Evolutionary conservation across 2,329 filamentous ascomycete genomes (phyloP).

Genomic region (Aspergillus sojae): DNA sequence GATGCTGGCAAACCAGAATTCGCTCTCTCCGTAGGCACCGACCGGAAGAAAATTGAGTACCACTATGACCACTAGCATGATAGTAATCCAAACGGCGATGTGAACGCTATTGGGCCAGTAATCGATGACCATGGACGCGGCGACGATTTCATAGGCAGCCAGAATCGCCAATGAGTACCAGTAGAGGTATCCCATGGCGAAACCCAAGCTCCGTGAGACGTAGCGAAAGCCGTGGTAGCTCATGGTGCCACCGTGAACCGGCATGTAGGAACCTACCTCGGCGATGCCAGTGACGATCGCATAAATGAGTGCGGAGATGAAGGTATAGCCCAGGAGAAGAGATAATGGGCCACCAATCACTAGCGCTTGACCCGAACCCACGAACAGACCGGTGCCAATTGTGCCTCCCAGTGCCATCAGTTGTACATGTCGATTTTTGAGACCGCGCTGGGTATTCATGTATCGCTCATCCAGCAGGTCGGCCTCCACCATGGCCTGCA

Average conservation of each 20-base stretch:
- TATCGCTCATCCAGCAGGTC: conserved; percentile 46
- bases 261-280: conserved; percentile 47
- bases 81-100: conserved; percentile 55
- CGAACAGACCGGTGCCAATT: conserved; percentile 59
- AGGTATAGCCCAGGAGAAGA: conserved; percentile 55
- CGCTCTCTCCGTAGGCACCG: conserved; percentile 55
- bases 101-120: conserved; percentile 58
- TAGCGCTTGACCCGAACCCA: conserved; percentile 57
- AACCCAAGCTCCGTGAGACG: conserved; percentile 45
- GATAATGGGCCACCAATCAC: conserved; percentile 56
- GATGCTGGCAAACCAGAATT: conserved; percentile 57
- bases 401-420: conserved; percentile 59
- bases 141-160: conserved; percentile 63
- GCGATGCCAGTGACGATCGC: conserved; percentile 51
- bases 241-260: conserved; percentile 48
- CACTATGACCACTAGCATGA: conserved; percentile 62
- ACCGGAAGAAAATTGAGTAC: conserved; percentile 53
- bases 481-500: conserved; percentile 41
- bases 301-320: conserved; percentile 51
- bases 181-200: conserved; percentile 49
- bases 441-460: conserved; percentile 42
- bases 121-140: conserved; percentile 65
- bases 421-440: conserved; percentile 48
- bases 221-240: conserved; percentile 48
- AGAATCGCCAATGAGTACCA: conserved; percentile 53